Base-by-base conservation (phyloP, 441 rosid genomes). In the Adansonia gregorii region DNA sequence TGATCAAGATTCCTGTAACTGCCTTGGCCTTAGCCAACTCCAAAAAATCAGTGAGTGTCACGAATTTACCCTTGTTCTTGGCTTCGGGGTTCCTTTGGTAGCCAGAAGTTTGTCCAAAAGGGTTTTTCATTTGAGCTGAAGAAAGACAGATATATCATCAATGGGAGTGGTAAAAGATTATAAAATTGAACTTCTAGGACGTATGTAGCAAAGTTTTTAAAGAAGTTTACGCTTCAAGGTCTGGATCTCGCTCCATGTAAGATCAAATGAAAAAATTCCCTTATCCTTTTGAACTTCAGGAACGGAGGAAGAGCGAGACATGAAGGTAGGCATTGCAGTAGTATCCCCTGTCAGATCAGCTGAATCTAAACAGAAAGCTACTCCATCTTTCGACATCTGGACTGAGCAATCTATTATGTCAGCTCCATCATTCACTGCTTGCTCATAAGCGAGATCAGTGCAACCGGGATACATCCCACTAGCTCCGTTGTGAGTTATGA, bases 301-400 rank as follows among this genome's bases (percentile, higher is more conserved):
- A 58, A 87, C 54, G 5, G 82, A 84, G 49, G 82, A 58, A 2
- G 93, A 84, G 58, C 81, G 80, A 35, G 97, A 82, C 82, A 91
- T 83, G 83, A 92, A 87, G 67, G 85, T 77, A 8, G 93, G 67
- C 77, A 86, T 65, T 43, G 93, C 97, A 0, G 88, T 94, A 12
- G 98, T 92, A 41, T 74, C 82, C 78, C 79, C 81, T 10, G 88
- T 79, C 74, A 95, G 85, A 80, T 95, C 97, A 1, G 88, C 82
- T 19, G 92, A 80, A 49, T 80, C 90, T 83, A 83, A 78, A 82
- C 99, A 95, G 87, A 95, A 94, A 73, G 91, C 89, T 3, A 88
- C 85, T 19, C 98, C 95, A 46, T 95, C 99, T 72, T 91, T 89
- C 0, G 98, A 83, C 93, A 95, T 89, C 82, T 93, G 99, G 49